These are phyloP conservation scores for Seiridium unicorne DNA, from an alignment of 2,329 filamentous ascomycete species.

Conservation along the genomic window DNA sequence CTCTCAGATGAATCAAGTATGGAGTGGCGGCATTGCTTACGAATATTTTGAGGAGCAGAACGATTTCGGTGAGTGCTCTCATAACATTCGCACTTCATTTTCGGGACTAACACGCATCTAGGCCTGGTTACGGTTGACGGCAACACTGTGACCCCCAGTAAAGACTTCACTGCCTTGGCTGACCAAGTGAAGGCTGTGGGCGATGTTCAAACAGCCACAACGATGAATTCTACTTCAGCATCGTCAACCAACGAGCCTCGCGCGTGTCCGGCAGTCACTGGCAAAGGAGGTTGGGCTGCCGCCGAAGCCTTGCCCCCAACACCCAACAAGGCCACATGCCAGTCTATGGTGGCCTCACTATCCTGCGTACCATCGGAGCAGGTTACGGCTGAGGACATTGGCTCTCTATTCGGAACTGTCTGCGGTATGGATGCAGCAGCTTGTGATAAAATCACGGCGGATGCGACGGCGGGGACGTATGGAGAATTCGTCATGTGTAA, in stretches of 20 bases:
- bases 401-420: conserved; percentile 31
- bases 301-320: conserved; percentile 65
- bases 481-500: conserved; percentile 62
- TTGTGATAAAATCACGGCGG: conserved; percentile 52
- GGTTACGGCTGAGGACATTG: conserved; percentile 49
- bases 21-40: conserved; percentile 77
- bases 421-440: conserved; percentile 39
- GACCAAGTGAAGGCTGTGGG: conserved; percentile 51
- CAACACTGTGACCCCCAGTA: conserved; percentile 45
- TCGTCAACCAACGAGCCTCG: conserved; percentile 58
- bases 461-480: conserved; percentile 51
- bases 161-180: conserved; percentile 62
- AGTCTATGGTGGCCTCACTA: conserved; percentile 66
- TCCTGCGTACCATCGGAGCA: conserved; percentile 55
- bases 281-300: conserved; percentile 47
- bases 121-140: conserved; percentile 47
- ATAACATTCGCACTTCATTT: no score
- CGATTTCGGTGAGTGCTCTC: conserved; percentile 51
- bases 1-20: conserved; percentile 63
- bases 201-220: conserved; percentile 54
- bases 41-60: conserved; percentile 77
- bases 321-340: conserved; percentile 64
- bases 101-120: background rate
- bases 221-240: conserved; percentile 51
- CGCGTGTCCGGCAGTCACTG: conserved; percentile 56